A percentile compares a stretch with the other conserved stretches of the same genome.
Evolutionary conservation across 139 green algal species (phyloP).

Genomic region (Chlorella sp.): DNA sequence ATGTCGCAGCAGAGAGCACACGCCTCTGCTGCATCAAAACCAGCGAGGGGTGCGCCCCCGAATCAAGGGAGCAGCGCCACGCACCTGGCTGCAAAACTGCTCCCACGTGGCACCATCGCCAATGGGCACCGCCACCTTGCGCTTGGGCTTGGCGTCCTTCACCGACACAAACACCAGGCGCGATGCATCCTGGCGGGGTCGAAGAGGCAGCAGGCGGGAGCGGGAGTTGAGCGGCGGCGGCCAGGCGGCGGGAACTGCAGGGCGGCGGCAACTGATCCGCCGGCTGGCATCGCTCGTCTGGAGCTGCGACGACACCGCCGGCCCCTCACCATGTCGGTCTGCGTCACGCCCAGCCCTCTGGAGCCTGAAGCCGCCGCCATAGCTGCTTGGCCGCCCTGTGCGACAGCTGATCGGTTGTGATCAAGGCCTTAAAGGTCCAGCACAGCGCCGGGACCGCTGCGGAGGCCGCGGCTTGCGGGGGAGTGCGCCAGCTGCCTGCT

Average conservation of each 20-base stretch:
- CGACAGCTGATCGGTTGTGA: neutral
- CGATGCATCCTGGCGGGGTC: constrained; percentile 69
- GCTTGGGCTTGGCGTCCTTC: constrained; percentile 76
- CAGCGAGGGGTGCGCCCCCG: too few species aligned
- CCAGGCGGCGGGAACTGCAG: neutral
- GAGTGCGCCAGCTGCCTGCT: too few species aligned
- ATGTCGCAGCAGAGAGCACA: too few species aligned
- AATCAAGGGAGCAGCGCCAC: too few species aligned
- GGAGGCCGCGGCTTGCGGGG: too few species aligned
- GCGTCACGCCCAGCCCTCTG: constrained; percentile 39
- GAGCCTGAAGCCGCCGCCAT: neutral
- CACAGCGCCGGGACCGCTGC: too few species aligned
- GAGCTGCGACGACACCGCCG: neutral
- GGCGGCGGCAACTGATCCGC: neutral
- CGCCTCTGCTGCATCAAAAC: too few species aligned
- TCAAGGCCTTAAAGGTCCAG: too few species aligned
- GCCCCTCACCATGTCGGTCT: constrained; percentile 28
- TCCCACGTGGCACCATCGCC: constrained; percentile 78
- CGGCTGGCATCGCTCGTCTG: neutral
- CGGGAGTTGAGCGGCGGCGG: neutral
- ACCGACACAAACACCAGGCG: constrained; percentile 88
- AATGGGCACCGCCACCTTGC: constrained; percentile 87
- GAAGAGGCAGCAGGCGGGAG: neutral
- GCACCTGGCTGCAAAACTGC: constrained; percentile 71
- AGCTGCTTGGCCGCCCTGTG: neutral